A percentile compares a stretch with the other conserved stretches of the same genome.
These are phyloP conservation scores for Lactarius sp. DNA, from an alignment of 768 basidiomycete genomes.

Conservation along the genomic window DNA sequence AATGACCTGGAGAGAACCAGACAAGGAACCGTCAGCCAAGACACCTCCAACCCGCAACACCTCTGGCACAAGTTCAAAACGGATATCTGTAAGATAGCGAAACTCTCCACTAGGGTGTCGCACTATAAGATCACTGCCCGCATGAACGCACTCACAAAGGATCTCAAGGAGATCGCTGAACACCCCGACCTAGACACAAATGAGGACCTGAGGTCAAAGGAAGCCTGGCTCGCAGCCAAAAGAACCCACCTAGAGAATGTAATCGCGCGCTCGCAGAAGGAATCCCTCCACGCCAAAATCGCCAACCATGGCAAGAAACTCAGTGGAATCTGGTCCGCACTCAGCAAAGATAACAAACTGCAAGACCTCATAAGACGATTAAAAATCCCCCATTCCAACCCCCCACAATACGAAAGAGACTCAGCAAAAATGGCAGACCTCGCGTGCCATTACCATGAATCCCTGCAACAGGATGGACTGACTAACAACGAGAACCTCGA, in stretches of 20 bases:
- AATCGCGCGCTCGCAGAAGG: constrained; percentile 9
- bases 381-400: neutral
- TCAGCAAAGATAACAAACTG: neutral
- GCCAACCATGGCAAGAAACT: neutral
- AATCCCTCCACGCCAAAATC: neutral
- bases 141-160: too few relatives aligned
- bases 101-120: too few relatives aligned
- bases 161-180: too few relatives aligned
- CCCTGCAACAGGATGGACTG: neutral
- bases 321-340: neutral
- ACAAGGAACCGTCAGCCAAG: too few relatives aligned
- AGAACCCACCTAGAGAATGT: constrained; percentile 4
- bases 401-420: neutral
- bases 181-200: neutral
- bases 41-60: too few relatives aligned
- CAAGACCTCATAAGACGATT: neutral
- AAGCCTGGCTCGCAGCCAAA: neutral
- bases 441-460: neutral
- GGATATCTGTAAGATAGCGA: too few relatives aligned
- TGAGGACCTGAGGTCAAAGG: neutral
- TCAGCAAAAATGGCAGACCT: neutral
- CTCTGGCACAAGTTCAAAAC: too few relatives aligned
- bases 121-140: too few relatives aligned
- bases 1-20: too few relatives aligned
- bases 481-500: neutral